Percentiles rank a stretch among this genome's conserved stretches.
phyloP scores from a whole-genome alignment of 805 yeast species.

The Sugiyamaella americana region DNA sequence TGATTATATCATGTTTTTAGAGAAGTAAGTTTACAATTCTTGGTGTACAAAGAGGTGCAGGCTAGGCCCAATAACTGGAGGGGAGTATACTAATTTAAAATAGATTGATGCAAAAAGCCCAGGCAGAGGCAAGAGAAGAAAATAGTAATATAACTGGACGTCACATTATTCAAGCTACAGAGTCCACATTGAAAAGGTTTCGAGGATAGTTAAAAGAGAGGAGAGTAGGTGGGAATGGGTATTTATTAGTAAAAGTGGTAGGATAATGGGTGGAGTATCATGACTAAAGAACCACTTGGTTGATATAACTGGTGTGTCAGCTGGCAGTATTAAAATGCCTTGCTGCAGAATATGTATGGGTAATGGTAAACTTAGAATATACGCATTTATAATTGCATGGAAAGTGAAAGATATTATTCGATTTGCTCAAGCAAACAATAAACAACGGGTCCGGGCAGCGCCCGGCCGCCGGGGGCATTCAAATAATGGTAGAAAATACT shows the following conservation, averaged over 20 bases:
- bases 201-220: conserved; percentile 9
- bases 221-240: too few relatives aligned
- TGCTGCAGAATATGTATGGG: neutral
- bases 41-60: too few relatives aligned
- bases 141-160: conserved; percentile 6
- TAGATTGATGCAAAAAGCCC: conserved; percentile 11
- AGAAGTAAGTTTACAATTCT: conserved; percentile 12
- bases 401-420: neutral
- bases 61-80: conserved; percentile 7
- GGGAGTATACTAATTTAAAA: neutral
- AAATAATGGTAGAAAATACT: too few relatives aligned
- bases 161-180: conserved; percentile 8
- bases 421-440: conserved; percentile 1
- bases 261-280: too few relatives aligned
- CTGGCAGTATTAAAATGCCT: too few relatives aligned
- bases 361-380: neutral
- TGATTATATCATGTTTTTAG: conserved; percentile 21
- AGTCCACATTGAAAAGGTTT: conserved; percentile 14
- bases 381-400: neutral
- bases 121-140: conserved; percentile 9
- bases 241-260: too few relatives aligned
- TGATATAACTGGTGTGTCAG: too few relatives aligned
- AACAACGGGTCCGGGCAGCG: too few relatives aligned
- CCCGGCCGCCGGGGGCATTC: too few relatives aligned
- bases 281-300: too few relatives aligned